These are phyloP conservation scores for Podaxis sp. DNA, from an alignment of 768 basidiomycete genomes.

Conservation along the genomic window DNA sequence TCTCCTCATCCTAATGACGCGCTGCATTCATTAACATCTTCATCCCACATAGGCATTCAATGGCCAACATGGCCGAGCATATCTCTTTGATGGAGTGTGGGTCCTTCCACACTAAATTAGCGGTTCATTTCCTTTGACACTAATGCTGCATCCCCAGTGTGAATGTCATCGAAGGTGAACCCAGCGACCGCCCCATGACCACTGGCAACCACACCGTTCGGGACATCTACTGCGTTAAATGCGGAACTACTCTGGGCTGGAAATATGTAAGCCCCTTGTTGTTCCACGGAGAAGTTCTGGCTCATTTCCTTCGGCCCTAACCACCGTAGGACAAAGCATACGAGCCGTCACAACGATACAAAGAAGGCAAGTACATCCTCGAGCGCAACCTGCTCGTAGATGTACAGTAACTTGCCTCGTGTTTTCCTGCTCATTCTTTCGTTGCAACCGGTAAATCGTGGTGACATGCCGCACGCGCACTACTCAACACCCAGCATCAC, in stretches of 20 bases:
- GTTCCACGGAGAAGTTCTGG: background rate
- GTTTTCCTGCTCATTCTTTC: background rate
- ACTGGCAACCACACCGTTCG: constrained; percentile 96
- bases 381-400: constrained; percentile 89
- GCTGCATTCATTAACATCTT: constrained; percentile 14
- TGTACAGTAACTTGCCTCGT: constrained; percentile 56
- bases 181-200: constrained; percentile 93
- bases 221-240: constrained; percentile 93
- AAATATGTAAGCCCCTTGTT: constrained; percentile 78
- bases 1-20: background rate
- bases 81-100: constrained; percentile 93
- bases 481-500: constrained; percentile 1
- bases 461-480: background rate
- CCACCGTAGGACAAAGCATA: constrained; percentile 82
- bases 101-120: constrained; percentile 28
- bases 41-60: constrained; percentile 79
- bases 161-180: constrained; percentile 87
- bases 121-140: constrained; percentile 8
- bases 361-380: constrained; percentile 97
- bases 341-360: constrained; percentile 91
- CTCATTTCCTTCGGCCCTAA: constrained; percentile 16
- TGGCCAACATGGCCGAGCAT: constrained; percentile 94
- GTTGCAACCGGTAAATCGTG: background rate
- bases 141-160: constrained; percentile 52
- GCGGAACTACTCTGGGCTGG: constrained; percentile 87